A percentile compares a stretch with the other conserved stretches of the same genome.
These are phyloP conservation scores for Croton setiger DNA, from an alignment of 441 rosid species.

Conservation along the genomic window DNA sequence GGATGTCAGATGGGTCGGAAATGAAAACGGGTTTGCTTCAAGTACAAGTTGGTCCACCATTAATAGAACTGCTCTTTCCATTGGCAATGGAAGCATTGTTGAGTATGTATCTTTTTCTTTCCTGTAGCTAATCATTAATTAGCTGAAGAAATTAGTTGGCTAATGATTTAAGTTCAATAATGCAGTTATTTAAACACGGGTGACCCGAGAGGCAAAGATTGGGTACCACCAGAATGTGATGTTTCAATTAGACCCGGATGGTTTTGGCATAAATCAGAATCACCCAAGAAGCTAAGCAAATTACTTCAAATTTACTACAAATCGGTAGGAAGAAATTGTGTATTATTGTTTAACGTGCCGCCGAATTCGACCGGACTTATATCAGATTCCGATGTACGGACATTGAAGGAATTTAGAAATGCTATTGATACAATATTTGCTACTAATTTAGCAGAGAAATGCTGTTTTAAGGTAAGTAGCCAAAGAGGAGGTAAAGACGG, in stretches of 20 bases:
- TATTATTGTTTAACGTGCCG: conserved; percentile 60
- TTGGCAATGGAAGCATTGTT: conserved; percentile 49
- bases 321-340: conserved; percentile 66
- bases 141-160: too few relatives aligned
- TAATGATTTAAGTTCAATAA: too few relatives aligned
- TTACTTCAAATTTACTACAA: conserved; percentile 59
- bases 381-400: conserved; percentile 40
- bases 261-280: conserved; percentile 65
- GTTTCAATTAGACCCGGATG: conserved; percentile 61
- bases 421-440: conserved; percentile 51
- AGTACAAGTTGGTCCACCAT: conserved; percentile 65
- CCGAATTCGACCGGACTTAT: conserved; percentile 65
- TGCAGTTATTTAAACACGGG: conserved; percentile 57
- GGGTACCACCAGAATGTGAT: conserved; percentile 71
- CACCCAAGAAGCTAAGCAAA: conserved; percentile 49
- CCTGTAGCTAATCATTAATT: too few relatives aligned
- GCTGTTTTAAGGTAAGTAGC: conserved; percentile 50
- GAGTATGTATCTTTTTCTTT: conserved; percentile 39
- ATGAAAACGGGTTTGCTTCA: conserved; percentile 61
- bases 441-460: conserved; percentile 40
- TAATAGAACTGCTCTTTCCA: conserved; percentile 46
- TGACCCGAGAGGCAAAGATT: conserved; percentile 55
- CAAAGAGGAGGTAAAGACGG: conserved; percentile 48
- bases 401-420: conserved; percentile 38
- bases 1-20: conserved; percentile 69